Evolutionary conservation across 2,329 filamentous ascomycete species (phyloP), one percentile per base, ranked within the genome.

Genomic region (Penicillium oxalicum): DNA sequence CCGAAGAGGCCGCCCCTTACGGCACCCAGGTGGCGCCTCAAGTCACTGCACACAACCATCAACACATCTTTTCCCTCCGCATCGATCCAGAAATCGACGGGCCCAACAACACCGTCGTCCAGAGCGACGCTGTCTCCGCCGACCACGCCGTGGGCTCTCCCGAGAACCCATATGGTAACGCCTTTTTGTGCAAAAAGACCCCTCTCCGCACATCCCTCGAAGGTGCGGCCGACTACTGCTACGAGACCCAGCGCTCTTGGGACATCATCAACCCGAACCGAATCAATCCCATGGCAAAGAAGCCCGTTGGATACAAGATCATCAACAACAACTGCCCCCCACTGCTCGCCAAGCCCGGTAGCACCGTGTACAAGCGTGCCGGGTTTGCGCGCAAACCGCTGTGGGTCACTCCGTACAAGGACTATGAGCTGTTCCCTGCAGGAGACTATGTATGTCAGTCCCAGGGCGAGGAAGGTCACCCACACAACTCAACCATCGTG

Each of bases 41-140:
- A 40, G 88, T 95, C 63, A 93, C 93, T 61, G 90, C 90, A 1
- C 90, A 95, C 73, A 95, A 95, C 73, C 90, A 95, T 70, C 89
- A 95, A 69, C 90, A 95, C 69, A 78, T 95, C 29, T 95, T 95
- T 79, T 94, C 88, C 62, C 74, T 95, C 44, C 87, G 90, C 38
- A 75, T 95, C 44, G 87, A 95, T 64, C 82, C 90, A 26, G 91
- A 90, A 63, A 80, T 95, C 49, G 90, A 95, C 64, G 90, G 90
- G 0, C 79, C 82, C 1, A 78, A 83, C 57, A 95, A 95, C 68
- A 88, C 88, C 0, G 77, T 95, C 50, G 88, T 88, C 72, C 59
- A 61, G 45, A 58, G 32, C 32, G 59, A 61, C 27, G 59, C 59
- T 7, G 53, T 60, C 34, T 48, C 57, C 18, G 27, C 58, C 11